Percentiles rank a stretch among this genome's conserved stretches.
These are phyloP conservation scores for Prosopis cineraria DNA, from an alignment of 306 rosid genomes.

Conservation along the genomic window DNA sequence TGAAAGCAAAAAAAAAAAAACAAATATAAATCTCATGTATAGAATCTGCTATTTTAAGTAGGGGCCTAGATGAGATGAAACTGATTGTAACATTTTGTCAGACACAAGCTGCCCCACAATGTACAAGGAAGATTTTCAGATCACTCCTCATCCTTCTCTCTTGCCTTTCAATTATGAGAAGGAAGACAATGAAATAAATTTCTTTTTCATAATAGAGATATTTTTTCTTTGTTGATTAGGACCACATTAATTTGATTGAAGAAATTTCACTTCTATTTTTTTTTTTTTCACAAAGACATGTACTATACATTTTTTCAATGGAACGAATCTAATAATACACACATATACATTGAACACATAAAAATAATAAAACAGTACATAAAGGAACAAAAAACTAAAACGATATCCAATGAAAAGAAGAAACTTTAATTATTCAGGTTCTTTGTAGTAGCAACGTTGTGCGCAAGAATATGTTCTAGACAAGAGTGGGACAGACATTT, in stretches of 20 bases:
- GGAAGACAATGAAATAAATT: neutral
- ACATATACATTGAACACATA: too few relatives aligned
- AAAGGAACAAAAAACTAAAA: neutral
- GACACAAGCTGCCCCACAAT: neutral
- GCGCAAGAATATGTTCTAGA: neutral
- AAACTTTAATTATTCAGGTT: neutral
- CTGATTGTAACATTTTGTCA: neutral
- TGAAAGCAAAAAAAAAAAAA: neutral
- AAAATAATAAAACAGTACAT: neutral
- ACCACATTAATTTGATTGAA: neutral
- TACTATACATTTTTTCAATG: neutral
- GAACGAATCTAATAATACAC: neutral
- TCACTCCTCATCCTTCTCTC: neutral
- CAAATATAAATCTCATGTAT: neutral
- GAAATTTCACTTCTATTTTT: neutral
- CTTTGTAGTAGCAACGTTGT: neutral
- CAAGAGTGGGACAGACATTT: neutral
- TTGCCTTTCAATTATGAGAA: neutral
- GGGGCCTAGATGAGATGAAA: conserved; percentile 14
- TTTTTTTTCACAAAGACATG: neutral
- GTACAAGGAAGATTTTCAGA: conserved; percentile 26
- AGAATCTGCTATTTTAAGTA: neutral
- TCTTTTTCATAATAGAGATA: neutral
- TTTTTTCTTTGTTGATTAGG: neutral
- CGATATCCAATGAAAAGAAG: neutral